Conservation (phyloP, 1,139 yeast genomes). For the Pichia norvegensis region DNA sequence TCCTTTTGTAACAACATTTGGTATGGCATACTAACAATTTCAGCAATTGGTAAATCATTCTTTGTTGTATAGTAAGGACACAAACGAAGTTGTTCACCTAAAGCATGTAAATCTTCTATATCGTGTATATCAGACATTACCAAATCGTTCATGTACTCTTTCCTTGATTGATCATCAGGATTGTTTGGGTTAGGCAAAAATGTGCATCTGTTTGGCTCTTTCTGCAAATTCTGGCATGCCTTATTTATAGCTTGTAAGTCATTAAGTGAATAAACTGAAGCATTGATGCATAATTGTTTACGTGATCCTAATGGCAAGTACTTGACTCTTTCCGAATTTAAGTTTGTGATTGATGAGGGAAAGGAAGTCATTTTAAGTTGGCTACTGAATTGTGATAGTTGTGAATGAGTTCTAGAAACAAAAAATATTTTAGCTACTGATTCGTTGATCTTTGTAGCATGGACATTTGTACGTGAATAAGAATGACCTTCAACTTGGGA, state of each 20-base stretch:
- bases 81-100: slow-evolving; percentile 50
- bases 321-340: slow-evolving; percentile 41
- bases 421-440: slow-evolving; percentile 51
- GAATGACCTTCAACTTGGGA: slow-evolving; percentile 30
- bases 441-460: slow-evolving; percentile 21
- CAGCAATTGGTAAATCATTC: slow-evolving; percentile 49
- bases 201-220: slow-evolving; percentile 39
- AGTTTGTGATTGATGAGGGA: slow-evolving; percentile 49
- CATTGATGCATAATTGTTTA: slow-evolving; percentile 74
- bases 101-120: slow-evolving; percentile 65
- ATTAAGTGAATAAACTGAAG: slow-evolving; percentile 40
- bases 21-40: slow-evolving; percentile 78
- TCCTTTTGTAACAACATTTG: slow-evolving; percentile 64
- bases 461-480: not conserved
- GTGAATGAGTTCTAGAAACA: slow-evolving; percentile 89
- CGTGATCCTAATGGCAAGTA: slow-evolving; percentile 73
- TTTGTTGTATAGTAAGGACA: slow-evolving; percentile 85
- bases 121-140: slow-evolving; percentile 61
- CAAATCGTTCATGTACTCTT: slow-evolving; percentile 49
- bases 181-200: slow-evolving; percentile 37
- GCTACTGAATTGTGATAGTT: slow-evolving; percentile 69
- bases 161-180: slow-evolving; percentile 28
- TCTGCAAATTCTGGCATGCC: slow-evolving; percentile 70
- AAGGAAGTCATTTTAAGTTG: slow-evolving; percentile 61
- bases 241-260: slow-evolving; percentile 64